phyloP scores from a whole-genome alignment of 1,139 yeast genomes.

The Tardiomyces depauwii region DNA sequence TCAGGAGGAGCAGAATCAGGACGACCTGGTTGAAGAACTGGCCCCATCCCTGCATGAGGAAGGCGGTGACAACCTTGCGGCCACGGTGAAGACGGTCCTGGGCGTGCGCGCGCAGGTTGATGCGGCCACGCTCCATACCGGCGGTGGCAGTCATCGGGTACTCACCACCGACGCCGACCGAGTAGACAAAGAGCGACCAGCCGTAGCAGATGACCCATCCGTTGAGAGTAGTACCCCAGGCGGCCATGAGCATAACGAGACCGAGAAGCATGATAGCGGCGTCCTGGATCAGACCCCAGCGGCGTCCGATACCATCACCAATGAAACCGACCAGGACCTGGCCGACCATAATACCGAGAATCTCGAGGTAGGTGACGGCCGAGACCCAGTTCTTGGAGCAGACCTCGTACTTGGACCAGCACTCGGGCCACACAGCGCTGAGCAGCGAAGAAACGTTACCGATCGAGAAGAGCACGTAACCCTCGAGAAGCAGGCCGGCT shows the following conservation, averaged over 20 bases:
- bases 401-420: constrained; percentile 22
- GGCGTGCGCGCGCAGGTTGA: constrained; percentile 18
- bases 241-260: constrained; percentile 62
- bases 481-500: constrained; percentile 28
- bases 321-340: constrained; percentile 77
- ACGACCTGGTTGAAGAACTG: constrained; percentile 31
- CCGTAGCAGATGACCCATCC: constrained; percentile 47
- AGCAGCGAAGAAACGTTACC: constrained; percentile 25
- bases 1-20: constrained; percentile 24
- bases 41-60: constrained; percentile 36
- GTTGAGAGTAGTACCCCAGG: constrained; percentile 28
- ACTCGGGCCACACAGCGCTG: constrained; percentile 26
- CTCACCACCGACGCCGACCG: constrained; percentile 99
- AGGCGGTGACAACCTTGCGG: constrained; percentile 29
- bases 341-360: constrained; percentile 87
- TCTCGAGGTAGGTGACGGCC: constrained; percentile 25
- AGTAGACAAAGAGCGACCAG: constrained; percentile 43
- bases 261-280: constrained; percentile 39
- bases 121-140: constrained; percentile 28
- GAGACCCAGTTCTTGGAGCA: constrained; percentile 26
- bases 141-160: constrained; percentile 81
- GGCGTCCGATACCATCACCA: constrained; percentile 83
- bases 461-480: constrained; percentile 29
- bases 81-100: constrained; percentile 32
- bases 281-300: constrained; percentile 48